Evolutionary conservation across 768 basidiomycete genomes (phyloP).

Genomic region (Calocybe cyanea): DNA sequence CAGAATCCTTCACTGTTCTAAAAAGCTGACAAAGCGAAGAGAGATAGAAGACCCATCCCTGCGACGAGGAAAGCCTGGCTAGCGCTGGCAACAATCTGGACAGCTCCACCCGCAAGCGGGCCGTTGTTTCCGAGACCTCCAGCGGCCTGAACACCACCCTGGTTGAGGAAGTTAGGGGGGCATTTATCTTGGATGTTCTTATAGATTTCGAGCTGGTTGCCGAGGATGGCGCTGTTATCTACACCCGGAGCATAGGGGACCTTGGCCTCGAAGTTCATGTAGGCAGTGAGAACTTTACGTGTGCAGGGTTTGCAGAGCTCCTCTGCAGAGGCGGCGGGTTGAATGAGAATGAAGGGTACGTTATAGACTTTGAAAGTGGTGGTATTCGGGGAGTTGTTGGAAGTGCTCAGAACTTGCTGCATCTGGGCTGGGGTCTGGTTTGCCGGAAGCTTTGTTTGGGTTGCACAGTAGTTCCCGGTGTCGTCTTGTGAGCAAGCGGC

Average conservation of each 20-base stretch:
- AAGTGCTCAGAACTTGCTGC: constrained; percentile 26
- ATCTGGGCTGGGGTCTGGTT: constrained; percentile 21
- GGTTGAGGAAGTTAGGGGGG: constrained; percentile 65
- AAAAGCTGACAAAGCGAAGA: constrained; percentile 14
- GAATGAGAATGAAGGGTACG: constrained; percentile 79
- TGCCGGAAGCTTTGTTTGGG: constrained; percentile 37
- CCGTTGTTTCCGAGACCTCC: constrained; percentile 49
- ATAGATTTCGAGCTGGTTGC: constrained; percentile 67
- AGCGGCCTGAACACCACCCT: constrained; percentile 60
- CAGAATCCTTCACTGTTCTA: constrained; percentile 15
- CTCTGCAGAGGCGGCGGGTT: constrained; percentile 40
- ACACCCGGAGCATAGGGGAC: constrained; percentile 78
- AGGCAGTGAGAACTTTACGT: constrained; percentile 67
- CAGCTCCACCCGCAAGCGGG: constrained; percentile 23
- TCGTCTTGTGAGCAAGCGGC: constrained; percentile 80
- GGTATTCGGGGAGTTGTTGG: constrained; percentile 48
- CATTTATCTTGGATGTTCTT: constrained; percentile 57
- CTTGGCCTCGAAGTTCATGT: constrained; percentile 70
- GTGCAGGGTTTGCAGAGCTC: constrained; percentile 82
- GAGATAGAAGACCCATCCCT: constrained; percentile 14
- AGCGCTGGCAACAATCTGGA: constrained; percentile 17
- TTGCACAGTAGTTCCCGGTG: constrained; percentile 64
- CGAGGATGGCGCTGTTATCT: constrained; percentile 56
- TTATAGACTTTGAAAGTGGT: constrained; percentile 53
- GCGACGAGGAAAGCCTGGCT: constrained; percentile 20